These are phyloP conservation scores for Volutella citrinella DNA, from an alignment of 2,329 filamentous ascomycete species.

Conservation along the genomic window DNA sequence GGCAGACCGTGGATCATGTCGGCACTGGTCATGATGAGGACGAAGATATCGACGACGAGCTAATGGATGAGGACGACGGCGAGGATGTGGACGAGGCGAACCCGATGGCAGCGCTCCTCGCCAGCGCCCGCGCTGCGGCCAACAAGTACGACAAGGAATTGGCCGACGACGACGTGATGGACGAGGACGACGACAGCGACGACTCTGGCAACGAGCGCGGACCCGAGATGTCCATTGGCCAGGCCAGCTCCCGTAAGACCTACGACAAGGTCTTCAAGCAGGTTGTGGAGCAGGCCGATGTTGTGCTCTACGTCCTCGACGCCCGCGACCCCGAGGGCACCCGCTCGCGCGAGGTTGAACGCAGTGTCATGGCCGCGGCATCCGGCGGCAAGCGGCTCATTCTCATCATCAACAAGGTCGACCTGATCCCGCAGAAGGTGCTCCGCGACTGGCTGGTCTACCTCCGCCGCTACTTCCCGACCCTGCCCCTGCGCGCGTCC, in stretches of 20 bases:
- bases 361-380: conserved; percentile 85
- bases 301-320: conserved; percentile 89
- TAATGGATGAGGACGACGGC: conserved; percentile 58
- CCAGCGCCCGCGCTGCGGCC: conserved; percentile 76
- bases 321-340: conserved; percentile 90
- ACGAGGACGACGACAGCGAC: conserved; percentile 41
- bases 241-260: conserved; percentile 71
- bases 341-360: conserved; percentile 85
- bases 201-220: conserved; percentile 54
- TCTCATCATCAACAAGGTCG: conserved; percentile 92
- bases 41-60: conserved; percentile 49
- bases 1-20: conserved; percentile 43
- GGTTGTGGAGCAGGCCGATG: conserved; percentile 84
- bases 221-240: conserved; percentile 47
- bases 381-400: conserved; percentile 83
- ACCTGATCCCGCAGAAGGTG: conserved; percentile 78
- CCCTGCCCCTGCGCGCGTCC: conserved; percentile 82
- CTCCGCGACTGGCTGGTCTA: conserved; percentile 82
- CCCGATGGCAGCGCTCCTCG: conserved; percentile 88
- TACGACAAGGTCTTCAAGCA: conserved; percentile 97
- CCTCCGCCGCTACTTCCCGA: conserved; percentile 86
- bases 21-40: conserved; percentile 47
- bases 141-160: conserved; percentile 68
- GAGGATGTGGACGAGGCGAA: conserved; percentile 67
- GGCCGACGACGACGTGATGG: conserved; percentile 57